phyloP scores from a whole-genome alignment of 495 filamentous ascomycete species.

The Aspergillus biplanus region DNA sequence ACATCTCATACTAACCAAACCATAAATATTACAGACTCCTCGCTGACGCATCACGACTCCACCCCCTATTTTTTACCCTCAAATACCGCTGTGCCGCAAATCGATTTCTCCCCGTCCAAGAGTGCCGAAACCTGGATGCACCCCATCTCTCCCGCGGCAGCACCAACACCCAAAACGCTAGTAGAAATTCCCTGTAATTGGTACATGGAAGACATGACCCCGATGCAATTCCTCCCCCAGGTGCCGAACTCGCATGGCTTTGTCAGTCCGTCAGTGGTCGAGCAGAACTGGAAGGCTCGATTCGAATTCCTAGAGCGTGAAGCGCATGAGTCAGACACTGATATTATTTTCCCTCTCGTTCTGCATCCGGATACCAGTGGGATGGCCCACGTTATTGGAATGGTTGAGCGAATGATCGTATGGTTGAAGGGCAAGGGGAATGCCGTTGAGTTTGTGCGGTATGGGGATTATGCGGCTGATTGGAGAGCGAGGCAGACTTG shows the following conservation, averaged over 20 bases:
- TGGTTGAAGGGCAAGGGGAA: conserved; percentile 48
- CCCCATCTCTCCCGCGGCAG: conserved; percentile 36
- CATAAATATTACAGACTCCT: not conserved
- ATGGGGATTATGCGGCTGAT: conserved; percentile 16
- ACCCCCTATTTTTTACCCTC: conserved; percentile 46
- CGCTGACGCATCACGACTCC: conserved; percentile 44
- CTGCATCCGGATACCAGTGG: conserved; percentile 57
- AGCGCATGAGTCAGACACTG: conserved; percentile 14
- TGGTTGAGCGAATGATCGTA: conserved; percentile 50
- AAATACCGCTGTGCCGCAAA: conserved; percentile 38
- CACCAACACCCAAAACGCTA: conserved; percentile 27
- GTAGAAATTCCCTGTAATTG: conserved; percentile 53
- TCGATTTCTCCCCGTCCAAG: conserved; percentile 42
- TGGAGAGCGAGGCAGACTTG: conserved; percentile 2
- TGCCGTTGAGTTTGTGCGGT: conserved; percentile 38
- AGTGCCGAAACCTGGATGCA: conserved; percentile 54
- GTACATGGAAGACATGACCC: conserved; percentile 55
- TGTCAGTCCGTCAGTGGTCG: conserved; percentile 46
- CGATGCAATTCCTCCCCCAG: conserved; percentile 49
- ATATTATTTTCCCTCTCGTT: conserved; percentile 43
- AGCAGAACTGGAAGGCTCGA: conserved; percentile 53
- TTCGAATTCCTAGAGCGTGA: conserved; percentile 35
- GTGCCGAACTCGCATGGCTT: conserved; percentile 49
- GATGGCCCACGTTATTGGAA: conserved; percentile 55
- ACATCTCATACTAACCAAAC: not conserved